Evolutionary conservation across 2,329 filamentous ascomycete species (phyloP), one percentile per base, ranked within the genome.

Genomic region (Fusarium citri): DNA sequence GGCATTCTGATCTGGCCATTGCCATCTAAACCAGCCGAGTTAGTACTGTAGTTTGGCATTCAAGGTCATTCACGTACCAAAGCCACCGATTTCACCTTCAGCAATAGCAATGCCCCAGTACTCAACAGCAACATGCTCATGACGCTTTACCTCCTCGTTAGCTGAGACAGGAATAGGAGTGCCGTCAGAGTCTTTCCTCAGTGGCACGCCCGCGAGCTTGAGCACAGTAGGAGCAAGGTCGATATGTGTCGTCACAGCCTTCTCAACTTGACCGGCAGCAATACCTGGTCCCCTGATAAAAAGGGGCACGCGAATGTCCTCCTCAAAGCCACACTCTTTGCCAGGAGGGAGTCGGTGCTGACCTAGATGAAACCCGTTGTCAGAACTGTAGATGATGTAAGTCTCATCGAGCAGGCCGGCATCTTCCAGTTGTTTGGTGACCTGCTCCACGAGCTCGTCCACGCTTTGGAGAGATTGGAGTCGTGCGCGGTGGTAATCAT

Each of bases 171-270:
- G 81, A 42, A 89, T 87, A 0, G 86, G 81, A 2, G 82, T 79
- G 0, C 88, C 88, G 56, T 91, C 88, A 72, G 90, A 88, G 47
- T 88, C 85, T 0, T 79, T 70, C 1, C 83, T 80, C 5, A 82
- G 70, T 1, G 80, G 76, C 3, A 80, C 78, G 1, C 83, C 81
- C 1, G 80, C 83, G 2, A 80, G 64, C 22, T 82, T 77, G 37
- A 91, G 80, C 12, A 91, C 76, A 0, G 89, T 91, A 0, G 89
- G 89, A 1, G 87, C 88, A 3, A 92, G 78, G 69, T 91, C 89
- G 5, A 89, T 86, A 71, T 92, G 90, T 0, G 88, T 86, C 0
- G 87, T 90, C 3, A 87, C 83, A 4, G 81, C 79, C 12, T 83
- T 77, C 20, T 82, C 80, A 1, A 76, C 76, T 7, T 74, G 59